A percentile compares a stretch with the other conserved stretches of the same genome.
These are phyloP conservation scores for Patellaria atrata DNA, from an alignment of 495 filamentous ascomycete genomes.

Conservation along the genomic window DNA sequence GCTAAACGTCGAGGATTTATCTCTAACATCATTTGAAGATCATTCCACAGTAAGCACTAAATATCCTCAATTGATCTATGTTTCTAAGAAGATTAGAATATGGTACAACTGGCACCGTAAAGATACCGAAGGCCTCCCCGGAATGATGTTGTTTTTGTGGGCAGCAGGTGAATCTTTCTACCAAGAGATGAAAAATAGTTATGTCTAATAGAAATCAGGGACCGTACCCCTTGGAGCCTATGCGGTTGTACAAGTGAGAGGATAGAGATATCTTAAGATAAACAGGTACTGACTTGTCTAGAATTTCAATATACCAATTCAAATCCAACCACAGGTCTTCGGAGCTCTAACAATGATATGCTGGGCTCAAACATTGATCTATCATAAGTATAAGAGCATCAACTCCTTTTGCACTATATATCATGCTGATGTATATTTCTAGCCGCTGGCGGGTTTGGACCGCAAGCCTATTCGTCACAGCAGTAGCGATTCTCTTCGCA, in stretches of 20 bases:
- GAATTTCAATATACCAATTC: constrained; percentile 60
- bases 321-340: constrained; percentile 62
- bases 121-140: constrained; percentile 57
- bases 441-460: constrained; percentile 41
- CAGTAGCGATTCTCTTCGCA: constrained; percentile 34
- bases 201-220: no score
- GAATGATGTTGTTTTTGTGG: constrained; percentile 64
- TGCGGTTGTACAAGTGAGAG: no score
- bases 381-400: constrained; percentile 38
- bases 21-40: constrained; percentile 30
- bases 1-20: constrained; percentile 31
- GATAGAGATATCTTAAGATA: no score
- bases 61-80: constrained; percentile 8
- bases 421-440: not conserved
- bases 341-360: constrained; percentile 46
- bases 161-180: no score
- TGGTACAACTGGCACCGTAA: constrained; percentile 60
- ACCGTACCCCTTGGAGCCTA: no score
- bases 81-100: constrained; percentile 26
- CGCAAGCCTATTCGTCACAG: constrained; percentile 30
- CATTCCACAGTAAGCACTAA: constrained; percentile 27
- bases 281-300: no score
- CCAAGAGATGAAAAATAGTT: no score
- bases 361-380: constrained; percentile 53
- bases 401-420: not conserved